Evolutionary conservation across 164 flowering plant genomes (phyloP), one percentile per base, ranked within the genome.

Genomic region (Malania oleifera): DNA sequence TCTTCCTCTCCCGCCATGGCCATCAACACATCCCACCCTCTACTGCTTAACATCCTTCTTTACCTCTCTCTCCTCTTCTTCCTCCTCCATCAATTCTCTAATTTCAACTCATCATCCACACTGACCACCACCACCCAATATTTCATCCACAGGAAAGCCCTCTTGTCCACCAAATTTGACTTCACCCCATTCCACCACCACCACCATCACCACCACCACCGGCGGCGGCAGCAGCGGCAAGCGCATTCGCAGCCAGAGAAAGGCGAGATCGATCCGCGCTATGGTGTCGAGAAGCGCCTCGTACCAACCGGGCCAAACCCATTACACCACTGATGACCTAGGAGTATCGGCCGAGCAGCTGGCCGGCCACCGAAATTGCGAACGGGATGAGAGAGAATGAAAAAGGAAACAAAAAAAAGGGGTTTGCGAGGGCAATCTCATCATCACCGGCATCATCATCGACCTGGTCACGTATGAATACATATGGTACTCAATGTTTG

Each of bases 261-360:
- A 5, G 47, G 20, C 57, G 78, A 74, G 70, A 73, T 80, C 27
- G 85, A 78, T 54, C 80, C 80, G 17, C 71, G 70, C 10, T 75
- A 72, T 38, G 75, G 74, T 2, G 72, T 67, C 13, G 64, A 66
- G 24, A 54, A 66, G 50, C 75, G 82, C 1, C 70, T 69, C 3
- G 84, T 80, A 14, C 84, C 84, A 1, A 71, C 77, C 14, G 84
- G 84, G 24, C 84, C 84, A 17, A 80, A 80, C 64, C 84, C 84
- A 14, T 67, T 73, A 62, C 76, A 74, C 61, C 72, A 74, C 55
- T 73, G 68, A 72, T 40, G n/a, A n/a, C n/a, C n/a, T n/a, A n/a
- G n/a, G n/a, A n/a, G n/a, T n/a, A n/a, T n/a, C n/a, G n/a, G n/a
- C n/a, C n/a, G n/a, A n/a, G n/a, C n/a, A n/a, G n/a, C n/a, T n/a